Conservation (phyloP, 1,284 basidiomycete species). For the Ceratobasidium sp. region DNA sequence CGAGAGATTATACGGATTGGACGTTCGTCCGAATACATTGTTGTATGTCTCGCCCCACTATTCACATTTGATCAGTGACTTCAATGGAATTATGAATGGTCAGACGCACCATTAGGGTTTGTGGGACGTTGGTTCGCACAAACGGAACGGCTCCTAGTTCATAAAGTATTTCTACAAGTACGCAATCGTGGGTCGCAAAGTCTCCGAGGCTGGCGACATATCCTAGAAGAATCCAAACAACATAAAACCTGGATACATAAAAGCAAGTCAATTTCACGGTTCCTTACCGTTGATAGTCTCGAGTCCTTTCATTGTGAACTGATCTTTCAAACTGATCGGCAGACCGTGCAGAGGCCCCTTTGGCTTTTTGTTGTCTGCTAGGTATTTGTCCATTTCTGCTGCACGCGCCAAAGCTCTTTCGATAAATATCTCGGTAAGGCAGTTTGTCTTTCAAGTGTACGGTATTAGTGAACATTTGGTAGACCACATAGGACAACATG, state of each 20-base stretch:
- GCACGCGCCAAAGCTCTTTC: constrained; percentile 51
- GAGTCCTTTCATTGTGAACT: constrained; percentile 70
- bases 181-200: constrained; percentile 66
- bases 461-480: constrained; percentile 33
- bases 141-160: constrained; percentile 76
- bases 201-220: constrained; percentile 77
- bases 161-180: constrained; percentile 71
- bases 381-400: constrained; percentile 51
- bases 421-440: constrained; percentile 66
- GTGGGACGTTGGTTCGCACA: constrained; percentile 78
- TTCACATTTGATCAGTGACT: background rate
- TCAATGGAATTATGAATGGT: background rate
- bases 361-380: constrained; percentile 54
- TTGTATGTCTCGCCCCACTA: constrained; percentile 74
- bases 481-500: constrained; percentile 45
- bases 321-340: constrained; percentile 64
- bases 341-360: constrained; percentile 56
- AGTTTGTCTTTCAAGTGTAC: constrained; percentile 66
- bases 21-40: constrained; percentile 74
- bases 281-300: constrained; percentile 69
- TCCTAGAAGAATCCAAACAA: no score
- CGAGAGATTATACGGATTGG: constrained; percentile 70
- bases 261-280: background rate
- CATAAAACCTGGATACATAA: constrained; percentile 8
- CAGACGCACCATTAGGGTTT: constrained; percentile 69